Conservation (phyloP, 2,329 filamentous ascomycete genomes). For the Myotisia sp. region DNA sequence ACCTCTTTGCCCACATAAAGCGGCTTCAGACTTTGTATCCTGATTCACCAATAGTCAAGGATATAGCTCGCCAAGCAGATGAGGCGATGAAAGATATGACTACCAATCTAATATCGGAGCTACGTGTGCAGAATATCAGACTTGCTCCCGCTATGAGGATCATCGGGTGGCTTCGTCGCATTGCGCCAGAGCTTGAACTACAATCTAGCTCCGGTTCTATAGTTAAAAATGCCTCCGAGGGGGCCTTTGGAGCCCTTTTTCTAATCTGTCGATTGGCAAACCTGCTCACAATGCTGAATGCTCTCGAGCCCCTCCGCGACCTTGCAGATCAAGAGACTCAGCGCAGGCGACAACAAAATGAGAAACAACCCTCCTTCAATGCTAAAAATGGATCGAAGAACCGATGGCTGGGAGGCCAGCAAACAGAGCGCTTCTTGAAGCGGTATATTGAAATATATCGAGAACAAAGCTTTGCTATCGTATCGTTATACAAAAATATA, state of each 20-base stretch:
- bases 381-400: slow-evolving; percentile 10
- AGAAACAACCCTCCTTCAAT: slow-evolving; percentile 13
- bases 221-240: slow-evolving; percentile 34
- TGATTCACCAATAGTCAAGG: slow-evolving; percentile 56
- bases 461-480: slow-evolving; percentile 90
- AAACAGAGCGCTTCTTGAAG: slow-evolving; percentile 88
- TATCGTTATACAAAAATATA: slow-evolving; percentile 86
- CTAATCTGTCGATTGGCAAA: slow-evolving; percentile 73
- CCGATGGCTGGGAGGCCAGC: slow-evolving; percentile 50
- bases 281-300: slow-evolving; percentile 63
- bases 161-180: slow-evolving; percentile 75
- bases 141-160: slow-evolving; percentile 81
- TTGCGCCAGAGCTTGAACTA: slow-evolving; percentile 63
- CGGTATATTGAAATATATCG: slow-evolving; percentile 94
- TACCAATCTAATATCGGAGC: slow-evolving; percentile 60
- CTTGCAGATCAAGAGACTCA: slow-evolving; percentile 74
- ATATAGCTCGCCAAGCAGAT: slow-evolving; percentile 64
- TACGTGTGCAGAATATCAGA: slow-evolving; percentile 68
- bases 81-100: slow-evolving; percentile 80
- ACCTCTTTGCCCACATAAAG: slow-evolving; percentile 86
- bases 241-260: slow-evolving; percentile 67
- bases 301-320: slow-evolving; percentile 69
- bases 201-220: slow-evolving; percentile 17
- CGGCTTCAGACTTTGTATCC: slow-evolving; percentile 73
- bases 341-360: slow-evolving; percentile 25